Conservation (phyloP, 2,329 filamentous ascomycete genomes). For the Coleophoma crateriformis region DNA sequence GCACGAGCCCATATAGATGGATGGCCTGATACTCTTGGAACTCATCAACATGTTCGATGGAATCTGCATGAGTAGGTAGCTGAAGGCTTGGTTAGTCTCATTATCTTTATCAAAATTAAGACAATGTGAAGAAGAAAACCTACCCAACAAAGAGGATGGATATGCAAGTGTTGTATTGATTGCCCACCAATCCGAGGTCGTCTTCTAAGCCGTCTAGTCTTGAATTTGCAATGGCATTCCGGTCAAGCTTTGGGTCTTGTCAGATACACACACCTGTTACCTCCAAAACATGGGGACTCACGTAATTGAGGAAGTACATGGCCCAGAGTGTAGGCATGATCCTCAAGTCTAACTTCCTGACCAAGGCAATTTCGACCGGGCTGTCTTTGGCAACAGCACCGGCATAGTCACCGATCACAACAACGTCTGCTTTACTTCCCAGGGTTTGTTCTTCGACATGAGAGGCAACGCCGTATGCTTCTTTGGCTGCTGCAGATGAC, state of each 20-base stretch:
- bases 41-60: constrained; percentile 40
- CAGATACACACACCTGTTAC: no score
- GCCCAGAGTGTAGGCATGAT: constrained; percentile 35
- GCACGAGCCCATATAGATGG: constrained; percentile 24
- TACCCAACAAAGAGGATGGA: constrained; percentile 46
- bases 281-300: constrained; percentile 10
- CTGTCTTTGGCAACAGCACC: constrained; percentile 28
- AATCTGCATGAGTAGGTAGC: constrained; percentile 40
- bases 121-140: background rate
- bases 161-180: constrained; percentile 43
- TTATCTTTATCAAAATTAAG: no score
- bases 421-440: no score
- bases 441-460: no score
- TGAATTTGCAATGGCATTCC: constrained; percentile 52
- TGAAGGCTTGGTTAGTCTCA: background rate
- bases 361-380: constrained; percentile 29
- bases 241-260: constrained; percentile 24
- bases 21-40: constrained; percentile 29
- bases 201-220: constrained; percentile 46
- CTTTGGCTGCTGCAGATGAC: no score
- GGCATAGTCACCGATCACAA: constrained; percentile 5
- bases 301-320: constrained; percentile 36
- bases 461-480: no score
- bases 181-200: constrained; percentile 40
- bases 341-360: constrained; percentile 30